A percentile compares a stretch with the other conserved stretches of the same genome.
Conservation (phyloP, 1,284 basidiomycete genomes). For the Ceratobasidium sp. region DNA sequence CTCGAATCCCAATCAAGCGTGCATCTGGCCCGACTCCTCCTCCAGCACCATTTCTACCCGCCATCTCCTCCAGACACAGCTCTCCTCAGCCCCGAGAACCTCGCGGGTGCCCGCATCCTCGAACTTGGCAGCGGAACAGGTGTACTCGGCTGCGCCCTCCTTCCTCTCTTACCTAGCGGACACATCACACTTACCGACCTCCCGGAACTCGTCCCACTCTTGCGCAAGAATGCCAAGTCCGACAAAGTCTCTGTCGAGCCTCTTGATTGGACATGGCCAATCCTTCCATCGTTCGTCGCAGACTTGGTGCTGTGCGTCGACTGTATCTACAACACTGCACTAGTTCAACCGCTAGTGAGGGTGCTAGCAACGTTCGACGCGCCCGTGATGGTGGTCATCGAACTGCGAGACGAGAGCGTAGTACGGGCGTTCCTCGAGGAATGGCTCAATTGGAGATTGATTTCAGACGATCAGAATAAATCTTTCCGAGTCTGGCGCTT, state of each 20-base stretch:
- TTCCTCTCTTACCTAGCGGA: slow-evolving; percentile 65
- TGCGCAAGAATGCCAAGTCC: slow-evolving; percentile 72
- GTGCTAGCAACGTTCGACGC: slow-evolving; percentile 59
- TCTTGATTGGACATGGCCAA: slow-evolving; percentile 75
- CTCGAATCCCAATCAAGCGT: slow-evolving; percentile 62
- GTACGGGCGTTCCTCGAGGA: slow-evolving; percentile 77
- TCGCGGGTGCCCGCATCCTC: slow-evolving; percentile 67
- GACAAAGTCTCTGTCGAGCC: slow-evolving; percentile 66
- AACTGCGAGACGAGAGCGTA: slow-evolving; percentile 85
- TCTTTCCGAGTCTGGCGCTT: slow-evolving; percentile 68
- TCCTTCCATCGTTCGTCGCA: slow-evolving; percentile 56
- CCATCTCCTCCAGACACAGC: slow-evolving; percentile 51
- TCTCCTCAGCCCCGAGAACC: slow-evolving; percentile 62
- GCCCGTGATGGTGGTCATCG: slow-evolving; percentile 76
- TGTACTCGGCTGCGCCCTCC: slow-evolving; percentile 76
- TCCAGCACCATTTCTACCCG: slow-evolving; percentile 68
- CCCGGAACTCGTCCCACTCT: slow-evolving; percentile 75
- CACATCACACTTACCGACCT: slow-evolving; percentile 83
- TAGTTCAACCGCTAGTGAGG: slow-evolving; percentile 75
- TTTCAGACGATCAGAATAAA: slow-evolving; percentile 47
- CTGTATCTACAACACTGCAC: slow-evolving; percentile 87
- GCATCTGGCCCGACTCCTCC: slow-evolving; percentile 74
- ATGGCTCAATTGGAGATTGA: slow-evolving; percentile 64
- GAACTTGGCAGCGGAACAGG: slow-evolving; percentile 90
- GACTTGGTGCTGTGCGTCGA: slow-evolving; percentile 85